These are phyloP conservation scores for Pseudoperonospora humuli DNA, from an alignment of 352 stramenopile genomes.

Conservation along the genomic window DNA sequence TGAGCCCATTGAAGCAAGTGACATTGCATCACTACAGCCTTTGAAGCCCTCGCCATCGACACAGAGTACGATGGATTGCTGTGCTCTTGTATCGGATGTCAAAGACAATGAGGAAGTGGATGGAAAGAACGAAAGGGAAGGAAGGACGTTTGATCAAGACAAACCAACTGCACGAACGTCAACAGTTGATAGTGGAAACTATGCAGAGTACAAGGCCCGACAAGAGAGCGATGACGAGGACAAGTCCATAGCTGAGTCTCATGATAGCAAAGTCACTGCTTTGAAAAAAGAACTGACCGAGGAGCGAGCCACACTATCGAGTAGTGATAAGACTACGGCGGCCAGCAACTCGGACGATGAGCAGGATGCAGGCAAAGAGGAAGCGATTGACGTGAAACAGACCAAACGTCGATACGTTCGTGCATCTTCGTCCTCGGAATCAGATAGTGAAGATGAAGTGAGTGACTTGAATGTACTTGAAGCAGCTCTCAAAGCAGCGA, in stretches of 20 bases:
- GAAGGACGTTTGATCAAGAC: conserved; percentile 5
- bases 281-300: not conserved
- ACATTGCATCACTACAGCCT: not conserved
- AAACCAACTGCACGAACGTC: conserved; percentile 11
- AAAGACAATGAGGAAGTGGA: conserved; percentile 11
- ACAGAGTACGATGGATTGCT: not conserved
- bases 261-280: not conserved
- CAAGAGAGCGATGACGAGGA: conserved; percentile 18
- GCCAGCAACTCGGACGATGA: conserved; percentile 20
- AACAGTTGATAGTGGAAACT: conserved; percentile 50
- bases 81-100: conserved; percentile 7
- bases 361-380: conserved; percentile 7
- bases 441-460: conserved; percentile 15
- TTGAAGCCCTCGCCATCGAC: not conserved
- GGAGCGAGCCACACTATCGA: conserved; percentile 3
- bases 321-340: conserved; percentile 13
- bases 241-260: conserved; percentile 5
- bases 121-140: conserved; percentile 11
- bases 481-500: conserved; percentile 42
- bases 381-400: conserved; percentile 9
- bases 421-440: conserved; percentile 32
- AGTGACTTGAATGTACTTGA: conserved; percentile 38
- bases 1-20: not conserved
- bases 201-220: conserved; percentile 31
- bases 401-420: conserved; percentile 5